phyloP scores from a whole-genome alignment of 768 basidiomycete species.

The Boletus sensibilis region DNA sequence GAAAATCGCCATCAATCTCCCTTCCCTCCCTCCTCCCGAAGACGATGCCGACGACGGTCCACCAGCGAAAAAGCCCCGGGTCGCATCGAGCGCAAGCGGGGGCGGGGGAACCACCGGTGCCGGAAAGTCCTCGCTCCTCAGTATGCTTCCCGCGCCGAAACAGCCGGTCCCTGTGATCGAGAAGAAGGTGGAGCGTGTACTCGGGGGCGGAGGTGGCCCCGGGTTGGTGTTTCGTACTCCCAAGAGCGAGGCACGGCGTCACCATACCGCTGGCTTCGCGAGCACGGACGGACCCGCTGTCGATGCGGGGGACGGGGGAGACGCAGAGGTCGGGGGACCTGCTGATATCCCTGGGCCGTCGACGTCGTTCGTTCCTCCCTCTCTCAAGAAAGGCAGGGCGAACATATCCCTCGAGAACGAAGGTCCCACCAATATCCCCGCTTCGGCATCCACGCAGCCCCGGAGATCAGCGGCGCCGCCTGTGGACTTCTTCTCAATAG shows the following conservation, averaged over 20 bases:
- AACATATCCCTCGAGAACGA: constrained; percentile 55
- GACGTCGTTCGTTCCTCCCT: constrained; percentile 57
- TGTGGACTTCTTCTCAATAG: constrained; percentile 69
- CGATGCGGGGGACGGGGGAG: constrained; percentile 18
- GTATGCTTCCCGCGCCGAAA: constrained; percentile 77
- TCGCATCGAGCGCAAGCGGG: constrained; percentile 40
- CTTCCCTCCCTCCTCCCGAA: constrained; percentile 30
- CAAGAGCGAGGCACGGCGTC: constrained; percentile 7
- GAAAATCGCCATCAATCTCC: constrained; percentile 42
- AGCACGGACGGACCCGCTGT: constrained; percentile 22
- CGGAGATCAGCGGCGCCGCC: constrained; percentile 33
- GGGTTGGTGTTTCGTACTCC: constrained; percentile 58
- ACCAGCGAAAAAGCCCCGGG: constrained; percentile 56
- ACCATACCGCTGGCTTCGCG: constrained; percentile 18
- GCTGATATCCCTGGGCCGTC: constrained; percentile 21
- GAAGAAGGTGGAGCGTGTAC: constrained; percentile 48
- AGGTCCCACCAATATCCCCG: constrained; percentile 8
- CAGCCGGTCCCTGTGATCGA: constrained; percentile 40
- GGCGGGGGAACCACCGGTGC: constrained; percentile 36
- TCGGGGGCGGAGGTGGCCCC: constrained; percentile 63
- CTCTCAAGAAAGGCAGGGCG: constrained; percentile 55
- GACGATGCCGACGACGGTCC: constrained; percentile 51
- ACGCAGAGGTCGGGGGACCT: not conserved
- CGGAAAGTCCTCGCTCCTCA: constrained; percentile 62
- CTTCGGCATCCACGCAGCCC: constrained; percentile 8